phyloP scores from a whole-genome alignment of 176 grass and related monocot species.

The Pontederia paniculata region DNA sequence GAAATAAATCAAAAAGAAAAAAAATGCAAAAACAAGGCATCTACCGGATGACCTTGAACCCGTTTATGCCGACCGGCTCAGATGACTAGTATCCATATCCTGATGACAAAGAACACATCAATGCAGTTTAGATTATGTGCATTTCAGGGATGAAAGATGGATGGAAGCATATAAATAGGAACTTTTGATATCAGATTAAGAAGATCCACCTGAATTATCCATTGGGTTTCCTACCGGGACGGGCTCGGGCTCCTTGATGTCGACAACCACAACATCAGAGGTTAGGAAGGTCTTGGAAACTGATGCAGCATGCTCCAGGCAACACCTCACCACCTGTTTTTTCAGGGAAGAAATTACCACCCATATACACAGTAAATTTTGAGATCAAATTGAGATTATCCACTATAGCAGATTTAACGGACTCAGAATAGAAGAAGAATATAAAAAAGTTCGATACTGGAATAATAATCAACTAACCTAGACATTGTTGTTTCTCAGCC shows the following conservation, averaged over 20 bases:
- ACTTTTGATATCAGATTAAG: neutral
- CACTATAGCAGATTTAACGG: too few species aligned
- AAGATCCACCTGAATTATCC: slow-evolving; percentile 69
- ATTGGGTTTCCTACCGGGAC: slow-evolving; percentile 56
- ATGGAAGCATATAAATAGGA: neutral
- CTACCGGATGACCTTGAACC: too few species aligned
- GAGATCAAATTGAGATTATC: neutral
- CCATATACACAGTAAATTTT: neutral
- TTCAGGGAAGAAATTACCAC: neutral
- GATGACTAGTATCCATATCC: neutral
- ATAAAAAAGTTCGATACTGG: too few species aligned
- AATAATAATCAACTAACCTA: too few species aligned
- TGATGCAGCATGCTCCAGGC: slow-evolving; percentile 71
- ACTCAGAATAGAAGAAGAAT: too few species aligned
- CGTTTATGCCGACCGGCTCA: neutral
- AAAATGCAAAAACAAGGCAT: too few species aligned
- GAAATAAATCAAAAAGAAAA: too few species aligned
- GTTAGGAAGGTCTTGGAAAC: slow-evolving; percentile 95
- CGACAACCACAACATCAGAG: slow-evolving; percentile 75
- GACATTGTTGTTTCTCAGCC: too few species aligned
- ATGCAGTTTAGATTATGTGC: neutral
- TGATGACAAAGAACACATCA: neutral
- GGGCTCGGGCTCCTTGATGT: slow-evolving; percentile 73
- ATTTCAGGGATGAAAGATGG: neutral
- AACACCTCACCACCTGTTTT: slow-evolving; percentile 85